Base-by-base conservation (phyloP, 805 yeast genomes). In the Scheffersomyces stipitis region DNA sequence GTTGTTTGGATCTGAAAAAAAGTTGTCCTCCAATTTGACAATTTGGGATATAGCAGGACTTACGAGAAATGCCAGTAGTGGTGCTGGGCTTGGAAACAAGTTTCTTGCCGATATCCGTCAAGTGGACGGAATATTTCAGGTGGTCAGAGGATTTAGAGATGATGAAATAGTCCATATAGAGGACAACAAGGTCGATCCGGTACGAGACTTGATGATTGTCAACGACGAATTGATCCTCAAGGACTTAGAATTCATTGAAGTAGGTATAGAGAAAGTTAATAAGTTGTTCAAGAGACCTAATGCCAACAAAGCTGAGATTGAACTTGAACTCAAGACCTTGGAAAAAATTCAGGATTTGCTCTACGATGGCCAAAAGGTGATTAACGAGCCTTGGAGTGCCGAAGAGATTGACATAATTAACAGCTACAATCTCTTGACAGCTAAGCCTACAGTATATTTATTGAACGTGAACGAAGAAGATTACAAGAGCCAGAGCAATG, bases 391-490 rank as follows among this genome's bases (percentile, higher is more conserved):
- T 4, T 86, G 93, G 88, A 66, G 75, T 13, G 75, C 75, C 18
- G 58, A 55, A 28, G 93, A 88, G 50, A 77, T 82, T 29, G 78
- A 75, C 18, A 67, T 82, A 33, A 74, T 87, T 37, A 86, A 86
- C 61, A 71, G 76, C 26, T 77, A 86, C 68, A 82, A 80, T 50
- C 76, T 89, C 34, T 62, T 89, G 33, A 88, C 96, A 1, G 89
- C 96, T 3, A 89, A 89, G 56, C 96, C 96, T n/a, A 80, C 90
- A 2, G 77, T 88, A 12, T 81, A 82, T 44, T 58, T 89, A 32
- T 71, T 87, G 42, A 89, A 89, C 52, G 81, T 86, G 14, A 81
- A 80, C 34, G 82, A 80, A 47, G 73, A 71, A 31, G 96, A 88
- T 55, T 88, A 75, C 56, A 58, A 76, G 10, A 51, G 67, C 28